These are phyloP conservation scores for Trichoderma arundinaceum DNA, from an alignment of 2,329 filamentous ascomycete species.

Conservation along the genomic window DNA sequence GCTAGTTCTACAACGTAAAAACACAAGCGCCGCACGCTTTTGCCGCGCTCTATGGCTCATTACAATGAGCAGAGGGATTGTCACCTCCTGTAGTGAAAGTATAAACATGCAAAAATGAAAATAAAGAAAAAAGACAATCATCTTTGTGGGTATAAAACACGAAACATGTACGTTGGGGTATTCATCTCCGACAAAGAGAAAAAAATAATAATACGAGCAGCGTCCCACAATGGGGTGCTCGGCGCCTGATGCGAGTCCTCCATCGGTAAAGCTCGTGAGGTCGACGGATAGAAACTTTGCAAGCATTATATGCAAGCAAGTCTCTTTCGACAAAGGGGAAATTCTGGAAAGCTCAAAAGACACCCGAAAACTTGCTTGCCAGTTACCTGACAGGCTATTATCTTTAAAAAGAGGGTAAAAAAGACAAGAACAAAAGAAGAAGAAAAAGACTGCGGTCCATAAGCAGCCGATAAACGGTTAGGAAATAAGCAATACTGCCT, in stretches of 20 bases:
- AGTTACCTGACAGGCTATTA: conserved; percentile 10
- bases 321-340: background rate
- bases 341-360: background rate
- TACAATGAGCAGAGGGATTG: conserved; percentile 32
- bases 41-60: conserved; percentile 32
- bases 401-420: background rate
- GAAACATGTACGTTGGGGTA: conserved; percentile 21
- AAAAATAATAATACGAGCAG: conserved; percentile 30
- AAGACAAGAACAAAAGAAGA: background rate
- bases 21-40: conserved; percentile 31
- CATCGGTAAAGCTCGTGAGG: conserved; percentile 21
- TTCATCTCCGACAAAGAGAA: conserved; percentile 30
- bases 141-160: conserved; percentile 40
- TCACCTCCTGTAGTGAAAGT: conserved; percentile 31
- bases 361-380: background rate
- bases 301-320: conserved; percentile 1
- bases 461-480: background rate
- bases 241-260: conserved; percentile 36
- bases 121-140: conserved; percentile 33
- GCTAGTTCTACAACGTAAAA: conserved; percentile 35
- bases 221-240: conserved; percentile 35
- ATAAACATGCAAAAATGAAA: conserved; percentile 32
- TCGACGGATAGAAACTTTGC: background rate
- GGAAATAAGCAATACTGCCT: conserved; percentile 23
- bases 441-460: background rate